Conservation (phyloP, 495 filamentous ascomycete species). For the Aspergillus panamensis region DNA sequence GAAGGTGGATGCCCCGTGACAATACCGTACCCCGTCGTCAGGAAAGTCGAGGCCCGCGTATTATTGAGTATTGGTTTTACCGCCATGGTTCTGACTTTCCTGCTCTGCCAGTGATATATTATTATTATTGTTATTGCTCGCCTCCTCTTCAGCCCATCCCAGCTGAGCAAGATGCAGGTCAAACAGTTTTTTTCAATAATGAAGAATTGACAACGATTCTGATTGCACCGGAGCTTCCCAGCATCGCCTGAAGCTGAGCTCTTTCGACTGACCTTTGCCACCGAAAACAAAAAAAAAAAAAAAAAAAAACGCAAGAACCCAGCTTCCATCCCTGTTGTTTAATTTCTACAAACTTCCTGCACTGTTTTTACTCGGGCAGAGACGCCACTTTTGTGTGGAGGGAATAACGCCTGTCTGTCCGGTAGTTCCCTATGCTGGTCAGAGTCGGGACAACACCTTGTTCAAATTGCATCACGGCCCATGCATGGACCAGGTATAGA, state of each 20-base stretch:
- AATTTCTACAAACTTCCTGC: neutral
- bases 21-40: constrained; percentile 3
- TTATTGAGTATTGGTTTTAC: neutral
- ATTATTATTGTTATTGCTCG: neutral
- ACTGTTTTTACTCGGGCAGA: neutral
- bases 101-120: too few relatives aligned
- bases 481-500: constrained; percentile 10
- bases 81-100: neutral
- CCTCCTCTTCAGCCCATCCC: neutral
- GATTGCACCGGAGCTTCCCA: neutral
- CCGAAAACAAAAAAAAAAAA: neutral
- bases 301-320: neutral
- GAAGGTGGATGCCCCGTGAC: neutral
- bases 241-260: neutral
- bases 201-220: neutral
- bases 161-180: neutral
- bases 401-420: neutral
- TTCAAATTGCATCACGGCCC: constrained; percentile 5
- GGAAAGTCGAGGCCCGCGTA: neutral
- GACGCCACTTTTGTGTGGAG: neutral
- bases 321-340: neutral
- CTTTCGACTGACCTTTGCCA: neutral
- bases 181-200: neutral
- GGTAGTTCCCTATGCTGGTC: neutral
- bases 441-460: constrained; percentile 4